Evolutionary conservation across 108 stramenopile genomes (phyloP).

Genomic region (Licmophora abbreviata): DNA sequence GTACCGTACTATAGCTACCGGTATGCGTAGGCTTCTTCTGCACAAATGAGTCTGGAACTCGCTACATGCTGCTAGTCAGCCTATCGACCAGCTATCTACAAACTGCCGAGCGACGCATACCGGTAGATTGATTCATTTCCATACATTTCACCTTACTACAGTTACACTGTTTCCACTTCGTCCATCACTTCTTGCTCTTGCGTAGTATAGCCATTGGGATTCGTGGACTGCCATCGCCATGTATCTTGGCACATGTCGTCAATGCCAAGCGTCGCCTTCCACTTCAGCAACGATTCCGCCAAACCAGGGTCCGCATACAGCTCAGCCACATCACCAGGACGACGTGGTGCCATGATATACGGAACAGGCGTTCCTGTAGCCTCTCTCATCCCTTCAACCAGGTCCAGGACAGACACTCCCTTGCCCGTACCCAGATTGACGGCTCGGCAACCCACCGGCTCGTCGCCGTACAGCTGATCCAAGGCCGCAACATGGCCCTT

Average conservation of each 20-base stretch:
- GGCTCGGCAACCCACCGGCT: conserved; percentile 61
- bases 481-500: conserved; percentile 93
- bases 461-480: conserved; percentile 64
- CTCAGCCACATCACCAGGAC: conserved; percentile 91
- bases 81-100: too few species aligned
- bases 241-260: conserved; percentile 95
- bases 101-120: too few species aligned
- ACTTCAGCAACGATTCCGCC: conserved; percentile 75
- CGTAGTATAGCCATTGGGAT: conserved; percentile 97
- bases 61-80: too few species aligned
- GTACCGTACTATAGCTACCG: too few species aligned
- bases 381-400: conserved; percentile 88
- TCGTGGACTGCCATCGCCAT: conserved; percentile 96
- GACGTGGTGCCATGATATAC: conserved; percentile 78
- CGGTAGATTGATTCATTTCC: too few species aligned
- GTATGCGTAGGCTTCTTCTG: too few species aligned
- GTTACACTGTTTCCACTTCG: conserved; percentile 17
- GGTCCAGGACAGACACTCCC: conserved; percentile 90
- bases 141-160: too few species aligned
- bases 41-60: too few species aligned
- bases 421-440: conserved; percentile 97
- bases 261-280: conserved; percentile 84
- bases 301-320: conserved; percentile 87
- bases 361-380: conserved; percentile 86
- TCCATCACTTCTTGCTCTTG: conserved; percentile 37